Base-by-base conservation (phyloP, 2,329 filamentous ascomycete species). In the Rhytidhysteron rufulum region DNA sequence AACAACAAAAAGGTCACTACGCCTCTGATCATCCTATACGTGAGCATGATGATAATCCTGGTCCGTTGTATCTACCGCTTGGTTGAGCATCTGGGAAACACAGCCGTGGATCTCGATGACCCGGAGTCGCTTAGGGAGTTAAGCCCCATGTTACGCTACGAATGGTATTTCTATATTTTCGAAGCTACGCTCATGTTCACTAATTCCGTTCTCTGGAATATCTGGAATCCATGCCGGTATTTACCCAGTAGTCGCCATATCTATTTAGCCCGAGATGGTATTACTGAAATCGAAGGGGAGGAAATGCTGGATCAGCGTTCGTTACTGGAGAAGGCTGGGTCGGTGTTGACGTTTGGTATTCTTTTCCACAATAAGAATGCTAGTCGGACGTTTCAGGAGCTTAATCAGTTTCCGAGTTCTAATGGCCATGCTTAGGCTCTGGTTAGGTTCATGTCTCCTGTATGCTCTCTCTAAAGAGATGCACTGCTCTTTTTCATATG, bases 101-200 rank as follows among this genome's bases (percentile, higher is more conserved):
- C 66, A 54, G 54, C 63, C 42, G 58, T 60, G 35, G 47, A 41
- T 2, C 8, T 7, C 24, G 7, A 13, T 7, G 16, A 45, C 3
- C n/a, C n/a, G n/a, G n/a, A n/a, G n/a, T n/a, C n/a, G n/a, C n/a
- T n/a, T n/a, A n/a, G n/a, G n/a, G n/a, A n/a, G n/a, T n/a, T n/a
- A n/a, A 20, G 25, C 18, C 27, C 53, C 50, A 46, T 65, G 41
- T 54, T 68, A 38, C 63, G 63, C 31, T 66, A 74, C 35, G 75
- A 80, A 41, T 68, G 68, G 51, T 75, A 71, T 47, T 74, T 78
- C 44, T 79, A 72, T 69, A 60, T 78, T 22, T 77, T 79, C 42
- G 77, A 79, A 48, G 68, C 66, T 4, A 53, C 62, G 3, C 67
- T 77, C 37, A 77, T 79, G 69, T 70, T 74, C 15, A 45, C 67